Percentiles rank a stretch among this genome's conserved stretches.
These are phyloP conservation scores for Pestalotiopsis sp. DNA, from an alignment of 2,329 filamentous ascomycete species.

Conservation along the genomic window DNA sequence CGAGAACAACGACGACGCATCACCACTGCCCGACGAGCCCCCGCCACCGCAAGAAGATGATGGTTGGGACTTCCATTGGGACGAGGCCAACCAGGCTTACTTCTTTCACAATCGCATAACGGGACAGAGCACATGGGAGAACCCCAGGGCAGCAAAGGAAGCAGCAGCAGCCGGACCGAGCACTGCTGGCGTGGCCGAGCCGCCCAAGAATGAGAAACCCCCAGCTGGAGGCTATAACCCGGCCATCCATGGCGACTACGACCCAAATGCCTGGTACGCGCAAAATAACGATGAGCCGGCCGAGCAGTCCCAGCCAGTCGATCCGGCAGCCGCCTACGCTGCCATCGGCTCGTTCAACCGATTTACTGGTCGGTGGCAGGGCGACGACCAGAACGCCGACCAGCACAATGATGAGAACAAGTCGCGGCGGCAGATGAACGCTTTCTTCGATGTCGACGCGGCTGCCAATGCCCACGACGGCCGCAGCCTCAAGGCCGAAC, in stretches of 20 bases:
- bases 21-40: constrained; percentile 37
- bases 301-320: constrained; percentile 35
- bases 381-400: constrained; percentile 67
- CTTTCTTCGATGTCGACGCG: constrained; percentile 94
- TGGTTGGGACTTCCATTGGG: constrained; percentile 85
- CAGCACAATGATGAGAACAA: constrained; percentile 87
- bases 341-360: constrained; percentile 84
- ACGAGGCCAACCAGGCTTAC: constrained; percentile 67
- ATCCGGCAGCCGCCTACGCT: constrained; percentile 56
- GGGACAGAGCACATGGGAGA: constrained; percentile 78
- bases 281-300: constrained; percentile 51
- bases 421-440: constrained; percentile 84
- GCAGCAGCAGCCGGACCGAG: constrained; percentile 27
- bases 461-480: constrained; percentile 91
- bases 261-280: constrained; percentile 94
- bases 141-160: constrained; percentile 70
- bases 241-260: constrained; percentile 94
- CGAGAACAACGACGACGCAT: constrained; percentile 37
- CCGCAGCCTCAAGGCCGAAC: constrained; percentile 87
- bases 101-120: constrained; percentile 88
- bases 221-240: constrained; percentile 86
- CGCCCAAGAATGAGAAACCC: constrained; percentile 38
- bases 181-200: constrained; percentile 26
- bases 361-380: constrained; percentile 84
- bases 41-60: constrained; percentile 57